Evolutionary conservation across 164 flowering plant species (phyloP).

Genomic region (Piper betle): DNA sequence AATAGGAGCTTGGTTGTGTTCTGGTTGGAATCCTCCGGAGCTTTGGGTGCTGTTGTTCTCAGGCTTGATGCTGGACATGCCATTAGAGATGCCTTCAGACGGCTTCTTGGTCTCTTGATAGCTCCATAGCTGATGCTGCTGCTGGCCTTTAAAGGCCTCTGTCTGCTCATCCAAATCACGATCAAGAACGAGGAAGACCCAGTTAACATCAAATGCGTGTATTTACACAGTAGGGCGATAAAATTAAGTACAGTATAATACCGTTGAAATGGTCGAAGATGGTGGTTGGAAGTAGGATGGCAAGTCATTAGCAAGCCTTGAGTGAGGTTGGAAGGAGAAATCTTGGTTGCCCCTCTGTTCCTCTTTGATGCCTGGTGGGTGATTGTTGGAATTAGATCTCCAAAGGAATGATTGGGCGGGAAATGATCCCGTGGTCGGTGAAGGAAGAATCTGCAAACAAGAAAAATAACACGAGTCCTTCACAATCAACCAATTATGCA

Average conservation of each 20-base stretch:
- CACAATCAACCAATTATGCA: background rate
- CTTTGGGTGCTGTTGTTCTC: conserved; percentile 12
- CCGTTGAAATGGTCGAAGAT: conserved; percentile 20
- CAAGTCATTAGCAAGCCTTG: conserved; percentile 17
- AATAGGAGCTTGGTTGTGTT: conserved; percentile 2
- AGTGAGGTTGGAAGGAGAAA: conserved; percentile 53
- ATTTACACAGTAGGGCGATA: background rate
- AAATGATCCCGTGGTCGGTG: conserved; percentile 58
- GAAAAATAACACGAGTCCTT: background rate
- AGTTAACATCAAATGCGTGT: background rate
- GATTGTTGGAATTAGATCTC: conserved; percentile 18
- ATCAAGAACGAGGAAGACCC: background rate
- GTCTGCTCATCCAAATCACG: conserved; percentile 15
- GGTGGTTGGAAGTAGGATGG: conserved; percentile 28
- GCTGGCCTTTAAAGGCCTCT: conserved; percentile 13
- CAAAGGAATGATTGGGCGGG: conserved; percentile 28
- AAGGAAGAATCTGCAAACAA: conserved; percentile 37
- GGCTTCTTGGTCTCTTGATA: conserved; percentile 18
- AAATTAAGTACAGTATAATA: conserved; percentile 9
- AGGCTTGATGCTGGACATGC: conserved; percentile 16
- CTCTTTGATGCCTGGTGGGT: conserved; percentile 17
- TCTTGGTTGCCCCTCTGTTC: conserved; percentile 28
- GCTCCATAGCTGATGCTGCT: conserved; percentile 17
- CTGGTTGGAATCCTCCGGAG: conserved; percentile 10
- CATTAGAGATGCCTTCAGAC: conserved; percentile 13